Evolutionary conservation across 192 early-diverging fungal genomes (phyloP).

Genomic region (Cladochytrium replicatum): DNA sequence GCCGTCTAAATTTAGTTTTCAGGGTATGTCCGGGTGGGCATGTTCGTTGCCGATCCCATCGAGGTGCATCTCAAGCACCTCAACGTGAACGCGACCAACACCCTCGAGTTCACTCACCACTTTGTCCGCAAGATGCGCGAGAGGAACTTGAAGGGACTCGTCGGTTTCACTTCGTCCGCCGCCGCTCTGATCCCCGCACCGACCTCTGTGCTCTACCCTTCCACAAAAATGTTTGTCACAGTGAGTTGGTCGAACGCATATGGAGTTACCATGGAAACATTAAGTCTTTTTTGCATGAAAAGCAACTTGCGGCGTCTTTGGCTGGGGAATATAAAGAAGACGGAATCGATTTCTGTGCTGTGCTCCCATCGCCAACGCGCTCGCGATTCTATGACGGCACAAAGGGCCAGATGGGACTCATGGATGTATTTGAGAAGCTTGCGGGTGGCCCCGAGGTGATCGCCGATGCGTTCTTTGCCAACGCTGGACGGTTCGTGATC

Average conservation of each 20-base stretch:
- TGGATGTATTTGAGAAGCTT: slow-evolving; percentile 27
- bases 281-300: too few relatives aligned
- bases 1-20: neutral
- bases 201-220: slow-evolving; percentile 37
- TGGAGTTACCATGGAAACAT: too few relatives aligned
- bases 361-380: slow-evolving; percentile 45
- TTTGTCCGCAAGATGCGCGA: slow-evolving; percentile 35
- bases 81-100: slow-evolving; percentile 42
- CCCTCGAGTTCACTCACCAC: slow-evolving; percentile 40
- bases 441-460: slow-evolving; percentile 36
- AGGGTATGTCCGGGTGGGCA: slow-evolving; percentile 44
- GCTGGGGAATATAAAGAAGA: slow-evolving; percentile 36
- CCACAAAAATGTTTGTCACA: slow-evolving; percentile 44
- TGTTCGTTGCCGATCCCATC: slow-evolving; percentile 31
- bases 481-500: slow-evolving; percentile 41
- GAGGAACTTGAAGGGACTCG: slow-evolving; percentile 19
- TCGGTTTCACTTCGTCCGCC: slow-evolving; percentile 45
- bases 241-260: slow-evolving; percentile 5
- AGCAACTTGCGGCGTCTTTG: slow-evolving; percentile 45
- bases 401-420: slow-evolving; percentile 24
- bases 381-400: slow-evolving; percentile 49
- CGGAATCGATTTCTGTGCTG: slow-evolving; percentile 45
- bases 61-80: slow-evolving; percentile 36
- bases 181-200: slow-evolving; percentile 43
- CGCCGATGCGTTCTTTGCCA: slow-evolving; percentile 41